phyloP scores from a whole-genome alignment of 768 basidiomycete genomes.

The Trichaptum fuscoviolaceum region DNA sequence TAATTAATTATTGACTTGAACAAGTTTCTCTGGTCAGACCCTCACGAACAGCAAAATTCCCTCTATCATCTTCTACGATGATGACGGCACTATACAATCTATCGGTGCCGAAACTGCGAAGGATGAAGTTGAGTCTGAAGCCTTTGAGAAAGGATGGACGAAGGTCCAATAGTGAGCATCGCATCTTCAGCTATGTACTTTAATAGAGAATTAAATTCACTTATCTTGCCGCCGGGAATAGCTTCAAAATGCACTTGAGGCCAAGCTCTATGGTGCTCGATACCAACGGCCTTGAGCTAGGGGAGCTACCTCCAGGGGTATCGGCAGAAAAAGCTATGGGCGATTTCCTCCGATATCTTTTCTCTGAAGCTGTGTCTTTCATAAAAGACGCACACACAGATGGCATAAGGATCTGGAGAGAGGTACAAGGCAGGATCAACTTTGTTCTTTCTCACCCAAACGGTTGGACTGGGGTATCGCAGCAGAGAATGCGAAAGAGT shows the following conservation, averaged over 20 bases:
- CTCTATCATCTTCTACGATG: neutral
- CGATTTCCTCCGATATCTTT: conserved; percentile 46
- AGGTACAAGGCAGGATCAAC: conserved; percentile 18
- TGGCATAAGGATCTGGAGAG: conserved; percentile 20
- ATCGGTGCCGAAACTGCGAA: neutral
- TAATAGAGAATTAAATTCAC: neutral
- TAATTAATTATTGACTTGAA: neutral
- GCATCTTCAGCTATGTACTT: neutral
- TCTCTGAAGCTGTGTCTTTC: conserved; percentile 35
- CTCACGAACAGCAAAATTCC: neutral
- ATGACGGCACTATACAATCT: neutral
- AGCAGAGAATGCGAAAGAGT: conserved; percentile 38
- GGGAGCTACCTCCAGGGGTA: conserved; percentile 34
- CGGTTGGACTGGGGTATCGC: conserved; percentile 43
- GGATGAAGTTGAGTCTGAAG: neutral
- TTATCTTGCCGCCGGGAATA: neutral
- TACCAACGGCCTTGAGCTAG: conserved; percentile 2
- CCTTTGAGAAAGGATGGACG: neutral
- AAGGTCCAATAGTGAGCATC: conserved; percentile 4
- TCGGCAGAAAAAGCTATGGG: conserved; percentile 38
- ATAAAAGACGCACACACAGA: conserved; percentile 41
- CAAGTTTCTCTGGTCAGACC: neutral
- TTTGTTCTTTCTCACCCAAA: conserved; percentile 46
- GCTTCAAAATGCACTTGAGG: conserved; percentile 3
- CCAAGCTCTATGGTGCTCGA: conserved; percentile 1